phyloP scores from a whole-genome alignment of 2,329 filamentous ascomycete genomes.

The Aspergillus sp. region DNA sequence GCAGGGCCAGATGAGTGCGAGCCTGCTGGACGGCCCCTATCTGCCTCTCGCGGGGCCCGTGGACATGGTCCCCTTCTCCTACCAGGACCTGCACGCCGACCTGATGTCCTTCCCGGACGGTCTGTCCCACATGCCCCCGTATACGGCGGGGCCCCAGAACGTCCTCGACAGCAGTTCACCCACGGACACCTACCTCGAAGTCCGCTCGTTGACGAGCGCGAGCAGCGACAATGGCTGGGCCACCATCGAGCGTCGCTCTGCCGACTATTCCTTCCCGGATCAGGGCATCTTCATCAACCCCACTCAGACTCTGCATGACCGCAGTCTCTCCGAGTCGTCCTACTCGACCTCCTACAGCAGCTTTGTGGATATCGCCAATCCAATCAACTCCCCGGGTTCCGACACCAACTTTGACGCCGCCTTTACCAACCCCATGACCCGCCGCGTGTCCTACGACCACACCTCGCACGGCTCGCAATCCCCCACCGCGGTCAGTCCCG shows the following conservation, averaged over 20 bases:
- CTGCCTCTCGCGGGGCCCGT: conserved; percentile 52
- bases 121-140: conserved; percentile 44
- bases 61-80: conserved; percentile 67
- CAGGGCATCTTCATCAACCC: conserved; percentile 81
- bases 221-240: conserved; percentile 84
- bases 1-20: conserved; percentile 61
- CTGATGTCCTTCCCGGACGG: conserved; percentile 57
- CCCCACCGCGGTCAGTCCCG: conserved; percentile 60
- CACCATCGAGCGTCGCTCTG: conserved; percentile 72
- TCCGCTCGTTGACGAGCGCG: conserved; percentile 77
- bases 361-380: conserved; percentile 78
- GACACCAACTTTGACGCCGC: conserved; percentile 67
- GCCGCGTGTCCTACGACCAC: conserved; percentile 40
- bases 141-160: conserved; percentile 34
- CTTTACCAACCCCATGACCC: conserved; percentile 37
- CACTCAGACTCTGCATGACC: conserved; percentile 81
- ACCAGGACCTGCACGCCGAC: conserved; percentile 75
- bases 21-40: conserved; percentile 64
- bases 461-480: conserved; percentile 43
- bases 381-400: conserved; percentile 79
- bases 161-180: conserved; percentile 61
- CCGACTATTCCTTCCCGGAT: conserved; percentile 63
- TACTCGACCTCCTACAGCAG: conserved; percentile 71
- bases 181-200: conserved; percentile 77
- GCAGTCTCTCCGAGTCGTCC: conserved; percentile 82